phyloP scores from a whole-genome alignment of 2,329 filamentous ascomycete species.

The Chrysosporium queenslandicum region DNA sequence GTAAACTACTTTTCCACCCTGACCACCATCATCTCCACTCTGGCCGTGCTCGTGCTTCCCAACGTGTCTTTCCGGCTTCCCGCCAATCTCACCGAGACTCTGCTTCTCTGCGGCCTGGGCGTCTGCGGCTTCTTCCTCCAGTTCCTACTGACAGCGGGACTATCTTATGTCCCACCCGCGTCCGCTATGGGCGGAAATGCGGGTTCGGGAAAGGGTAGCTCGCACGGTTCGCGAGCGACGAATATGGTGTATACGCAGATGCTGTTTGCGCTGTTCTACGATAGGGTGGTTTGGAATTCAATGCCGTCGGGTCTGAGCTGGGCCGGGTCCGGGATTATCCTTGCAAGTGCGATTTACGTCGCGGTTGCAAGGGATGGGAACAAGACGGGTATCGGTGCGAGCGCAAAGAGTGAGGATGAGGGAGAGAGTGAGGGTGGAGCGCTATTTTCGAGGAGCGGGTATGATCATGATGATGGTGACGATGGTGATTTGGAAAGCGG shows the following conservation, averaged over 20 bases:
- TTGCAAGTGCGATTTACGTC: conserved; percentile 57
- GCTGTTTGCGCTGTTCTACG: conserved; percentile 56
- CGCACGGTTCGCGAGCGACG: conserved; percentile 43
- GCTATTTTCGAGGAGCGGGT: too few relatives aligned
- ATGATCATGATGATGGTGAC: not conserved
- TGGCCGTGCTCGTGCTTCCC: conserved; percentile 49
- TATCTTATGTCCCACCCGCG: conserved; percentile 58
- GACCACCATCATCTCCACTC: conserved; percentile 57
- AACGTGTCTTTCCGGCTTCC: conserved; percentile 50
- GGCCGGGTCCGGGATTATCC: conserved; percentile 52
- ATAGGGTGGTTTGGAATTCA: conserved; percentile 54
- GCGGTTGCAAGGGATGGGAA: conserved; percentile 43
- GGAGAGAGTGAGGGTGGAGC: too few relatives aligned
- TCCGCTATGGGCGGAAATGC: conserved; percentile 5
- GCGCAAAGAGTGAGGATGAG: not conserved
- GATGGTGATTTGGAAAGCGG: conserved; percentile 5
- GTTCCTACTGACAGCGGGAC: conserved; percentile 68
- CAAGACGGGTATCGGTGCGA: conserved; percentile 14
- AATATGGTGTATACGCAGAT: conserved; percentile 62
- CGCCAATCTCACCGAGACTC: conserved; percentile 50
- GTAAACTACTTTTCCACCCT: conserved; percentile 73
- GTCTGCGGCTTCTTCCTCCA: conserved; percentile 73
- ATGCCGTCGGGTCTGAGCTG: conserved; percentile 50
- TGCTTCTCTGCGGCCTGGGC: conserved; percentile 57
- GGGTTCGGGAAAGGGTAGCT: conserved; percentile 1